Base-by-base conservation (phyloP, 495 filamentous ascomycete species). In the Aspergillus coremiiformis region DNA sequence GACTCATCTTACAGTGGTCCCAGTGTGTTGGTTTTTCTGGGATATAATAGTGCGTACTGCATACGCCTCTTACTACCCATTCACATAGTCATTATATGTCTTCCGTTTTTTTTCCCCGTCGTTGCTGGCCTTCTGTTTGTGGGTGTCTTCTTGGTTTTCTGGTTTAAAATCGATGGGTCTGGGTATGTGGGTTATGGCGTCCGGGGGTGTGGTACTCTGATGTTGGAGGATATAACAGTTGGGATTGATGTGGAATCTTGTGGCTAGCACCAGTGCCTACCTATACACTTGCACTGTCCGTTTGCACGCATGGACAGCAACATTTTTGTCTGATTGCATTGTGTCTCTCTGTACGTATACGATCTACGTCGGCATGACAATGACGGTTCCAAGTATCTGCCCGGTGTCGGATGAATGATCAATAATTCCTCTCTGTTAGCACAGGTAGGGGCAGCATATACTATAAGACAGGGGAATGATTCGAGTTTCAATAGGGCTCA, bases 281-380 rank as follows among this genome's bases (percentile, higher is more conserved):
- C 19, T 41, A 21, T 21, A 39, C 29, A 15, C 6, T 49, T 49
- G 32, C 15, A 30, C 20, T 37, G 47, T 15, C 5, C 12, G 32
- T 35, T 44, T 44, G 45, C 29, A 14, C 29, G 43, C 29, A 30
- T 39, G 10, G 37, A 33, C 26, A 14, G 24, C 33, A 27, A 51
- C 44, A 35, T 47, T 30, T 51, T 52, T 12, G 41, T 33, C 24
- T 33, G 42, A 39, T 44, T 26, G 46, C 32, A 44, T 15, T 44
- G 10, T 52, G 44, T 49, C 47, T 56, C 29, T 54, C 15, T 60
- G 58, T 58, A 56, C 51, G 51, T 57, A 59, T 57, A 64, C 30
- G 53, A 61, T 59, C 53, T 59, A 56, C 51, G 57, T 58, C 44
- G 44, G 46, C 45, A 64, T 64, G 61, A 61, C 53, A 55, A 58